A percentile compares a stretch with the other conserved stretches of the same genome.
These are phyloP conservation scores for Colletotrichum tropicicola DNA, from an alignment of 2,329 filamentous ascomycete species.

Conservation along the genomic window DNA sequence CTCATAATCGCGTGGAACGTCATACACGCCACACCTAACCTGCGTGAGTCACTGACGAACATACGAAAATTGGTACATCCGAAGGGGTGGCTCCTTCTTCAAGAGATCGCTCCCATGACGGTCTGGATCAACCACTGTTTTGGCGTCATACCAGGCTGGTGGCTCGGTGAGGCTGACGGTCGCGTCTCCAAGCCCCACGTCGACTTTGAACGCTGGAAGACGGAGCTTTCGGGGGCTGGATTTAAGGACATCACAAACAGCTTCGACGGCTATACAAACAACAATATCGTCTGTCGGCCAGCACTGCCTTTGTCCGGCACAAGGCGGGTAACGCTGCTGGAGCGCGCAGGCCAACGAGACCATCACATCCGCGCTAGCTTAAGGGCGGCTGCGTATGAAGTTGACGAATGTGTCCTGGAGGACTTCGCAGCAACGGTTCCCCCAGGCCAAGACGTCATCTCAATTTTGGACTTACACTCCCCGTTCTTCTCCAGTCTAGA, in stretches of 20 bases:
- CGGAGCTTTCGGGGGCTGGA: conserved; percentile 35
- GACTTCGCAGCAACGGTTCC: conserved; percentile 5
- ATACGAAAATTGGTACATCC: conserved; percentile 17
- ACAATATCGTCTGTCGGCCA: conserved; percentile 5
- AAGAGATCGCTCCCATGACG: conserved; percentile 36
- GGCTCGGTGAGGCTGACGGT: conserved; percentile 41
- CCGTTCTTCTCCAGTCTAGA: background rate
- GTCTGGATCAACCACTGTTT: conserved; percentile 39
- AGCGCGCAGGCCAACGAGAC: background rate
- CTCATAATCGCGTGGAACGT: conserved; percentile 47
- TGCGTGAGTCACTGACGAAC: background rate
- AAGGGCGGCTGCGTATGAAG: background rate
- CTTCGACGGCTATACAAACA: conserved; percentile 15
- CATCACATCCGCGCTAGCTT: background rate
- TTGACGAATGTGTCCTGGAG: conserved; percentile 4
- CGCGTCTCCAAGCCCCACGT: conserved; percentile 38
- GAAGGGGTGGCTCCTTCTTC: conserved; percentile 31
- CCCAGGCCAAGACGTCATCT: conserved; percentile 33
- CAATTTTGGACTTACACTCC: background rate
- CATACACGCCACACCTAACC: conserved; percentile 46
- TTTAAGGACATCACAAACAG: conserved; percentile 33
- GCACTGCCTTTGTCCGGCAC: background rate
- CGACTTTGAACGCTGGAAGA: conserved; percentile 34
- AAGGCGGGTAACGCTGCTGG: background rate
- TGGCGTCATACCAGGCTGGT: conserved; percentile 43